Evolutionary conservation across 805 yeast species (phyloP), one percentile per base, ranked within the genome.

Genomic region (Candida sithepensis): DNA sequence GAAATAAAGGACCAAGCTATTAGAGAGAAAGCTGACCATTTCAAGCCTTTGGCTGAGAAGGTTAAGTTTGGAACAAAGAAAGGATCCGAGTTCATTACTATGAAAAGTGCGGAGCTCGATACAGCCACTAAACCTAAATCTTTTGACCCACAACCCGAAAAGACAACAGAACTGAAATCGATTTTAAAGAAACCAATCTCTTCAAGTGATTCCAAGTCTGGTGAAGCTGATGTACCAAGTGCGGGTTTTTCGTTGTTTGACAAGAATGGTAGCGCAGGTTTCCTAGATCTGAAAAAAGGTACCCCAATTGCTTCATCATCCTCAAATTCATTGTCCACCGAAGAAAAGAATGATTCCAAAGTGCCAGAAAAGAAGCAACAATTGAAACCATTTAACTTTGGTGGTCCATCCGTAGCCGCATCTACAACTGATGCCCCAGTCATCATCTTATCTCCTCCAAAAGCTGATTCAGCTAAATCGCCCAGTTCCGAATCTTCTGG

Each of bases 21-120:
- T 3, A 41, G 39, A 19, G 18, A 26, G 10, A 42, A 43, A 16
- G 34, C 26, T 18, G 43, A 41, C 14, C 23, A n/a, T 13, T 10
- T 47, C 23, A 53, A 52, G 13, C 50, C 59, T 18, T 19, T 60
- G 4, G 19, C 50, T 3, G 49, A 54, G 13, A 64, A 64, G 33
- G 38, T 64, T 16, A 64, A 56, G 44, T 64, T 64, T 28, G 45
- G 28, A 6, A 21, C 51, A 2, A 53, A 47, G n/a, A 38, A 56
- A 18, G 51, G 44, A 14, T 22, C 51, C 20, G 42, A 41, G 12
- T 55, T 59, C 21, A 47, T 48, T 14, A 45, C 64, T 1, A 22
- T 46, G 42, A 41, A 51, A 43, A 24, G 9, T 45, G 49, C 42
- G 8, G 22, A 44, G 20, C 55, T 55, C 28, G 58, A 55, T 34